These are phyloP conservation scores for Coemansia furcata DNA, from an alignment of 192 early-diverging fungal species.

Conservation along the genomic window DNA sequence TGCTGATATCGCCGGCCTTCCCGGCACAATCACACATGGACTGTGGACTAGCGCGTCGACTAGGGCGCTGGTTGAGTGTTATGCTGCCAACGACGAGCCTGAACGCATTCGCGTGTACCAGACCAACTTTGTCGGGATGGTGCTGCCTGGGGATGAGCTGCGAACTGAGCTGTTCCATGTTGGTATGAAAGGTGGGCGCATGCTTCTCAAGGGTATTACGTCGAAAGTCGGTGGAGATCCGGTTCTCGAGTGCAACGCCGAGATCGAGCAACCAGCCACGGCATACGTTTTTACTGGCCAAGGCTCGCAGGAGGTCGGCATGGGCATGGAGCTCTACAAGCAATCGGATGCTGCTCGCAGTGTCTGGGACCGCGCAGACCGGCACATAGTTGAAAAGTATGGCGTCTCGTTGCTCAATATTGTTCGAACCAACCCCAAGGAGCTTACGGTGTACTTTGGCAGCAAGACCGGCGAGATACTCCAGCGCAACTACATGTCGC, in stretches of 20 bases:
- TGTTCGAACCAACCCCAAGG: constrained; percentile 79
- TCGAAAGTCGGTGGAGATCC: constrained; percentile 66
- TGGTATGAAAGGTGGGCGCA: constrained; percentile 89
- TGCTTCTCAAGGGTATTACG: constrained; percentile 86
- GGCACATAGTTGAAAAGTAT: constrained; percentile 81
- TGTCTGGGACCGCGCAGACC: constrained; percentile 93
- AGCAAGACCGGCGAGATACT: constrained; percentile 81
- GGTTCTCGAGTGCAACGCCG: constrained; percentile 76
- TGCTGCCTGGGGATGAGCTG: constrained; percentile 80
- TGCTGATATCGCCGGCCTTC: constrained; percentile 81
- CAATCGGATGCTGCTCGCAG: constrained; percentile 74
- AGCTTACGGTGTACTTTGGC: constrained; percentile 69
- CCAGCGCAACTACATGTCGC: constrained; percentile 69
- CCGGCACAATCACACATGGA: constrained; percentile 90
- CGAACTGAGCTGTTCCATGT: constrained; percentile 81
- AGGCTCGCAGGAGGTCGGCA: constrained; percentile 90
- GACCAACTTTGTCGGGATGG: constrained; percentile 87
- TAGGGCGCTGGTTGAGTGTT: constrained; percentile 85
- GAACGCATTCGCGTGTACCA: constrained; percentile 76
- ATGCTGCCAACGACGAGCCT: constrained; percentile 84
- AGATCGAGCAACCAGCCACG: constrained; percentile 87
- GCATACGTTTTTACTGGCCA: constrained; percentile 97
- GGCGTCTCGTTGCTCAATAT: constrained; percentile 90
- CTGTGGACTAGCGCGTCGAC: constrained; percentile 94
- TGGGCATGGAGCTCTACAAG: constrained; percentile 94